Evolutionary conservation across 2,329 filamentous ascomycete species (phyloP).

Genomic region (Hypoxylon sp.): DNA sequence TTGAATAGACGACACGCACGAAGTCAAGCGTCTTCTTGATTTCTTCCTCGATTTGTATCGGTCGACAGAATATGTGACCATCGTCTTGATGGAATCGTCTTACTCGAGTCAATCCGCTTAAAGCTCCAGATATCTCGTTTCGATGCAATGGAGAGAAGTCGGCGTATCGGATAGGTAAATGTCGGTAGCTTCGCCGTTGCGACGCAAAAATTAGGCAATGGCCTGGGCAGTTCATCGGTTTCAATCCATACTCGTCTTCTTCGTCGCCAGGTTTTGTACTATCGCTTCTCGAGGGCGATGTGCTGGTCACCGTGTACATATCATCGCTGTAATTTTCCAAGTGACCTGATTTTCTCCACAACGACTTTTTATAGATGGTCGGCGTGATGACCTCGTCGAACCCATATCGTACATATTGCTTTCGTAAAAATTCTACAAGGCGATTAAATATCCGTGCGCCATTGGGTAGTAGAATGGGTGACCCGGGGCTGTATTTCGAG

Average conservation of each 20-base stretch:
- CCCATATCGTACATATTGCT: constrained; percentile 84
- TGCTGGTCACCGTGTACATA: constrained; percentile 83
- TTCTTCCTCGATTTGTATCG: constrained; percentile 69
- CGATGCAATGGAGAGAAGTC: constrained; percentile 96
- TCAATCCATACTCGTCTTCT: constrained; percentile 66
- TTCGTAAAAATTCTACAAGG: constrained; percentile 80
- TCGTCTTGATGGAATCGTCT: constrained; percentile 97
- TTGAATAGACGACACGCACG: constrained; percentile 60
- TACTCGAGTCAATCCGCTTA: constrained; percentile 90
- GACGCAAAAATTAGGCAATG: constrained; percentile 90
- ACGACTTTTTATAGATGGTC: constrained; percentile 86
- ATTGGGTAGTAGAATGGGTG: constrained; percentile 83
- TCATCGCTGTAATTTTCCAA: constrained; percentile 91
- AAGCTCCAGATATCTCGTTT: constrained; percentile 92
- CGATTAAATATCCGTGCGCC: constrained; percentile 86
- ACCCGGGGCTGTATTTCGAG: constrained; percentile 82
- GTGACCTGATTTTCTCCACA: constrained; percentile 88
- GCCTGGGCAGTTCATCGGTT: constrained; percentile 98
- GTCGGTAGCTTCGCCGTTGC: constrained; percentile 84
- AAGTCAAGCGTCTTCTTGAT: constrained; percentile 49
- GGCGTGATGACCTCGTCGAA: constrained; percentile 90
- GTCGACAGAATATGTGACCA: constrained; percentile 90
- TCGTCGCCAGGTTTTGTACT: constrained; percentile 46
- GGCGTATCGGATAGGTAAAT: constrained; percentile 89
- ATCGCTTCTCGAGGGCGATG: constrained; percentile 53